A percentile compares a stretch with the other conserved stretches of the same genome.
Evolutionary conservation across 345 rosid genomes (phyloP).

Genomic region (Ricinus communis): DNA sequence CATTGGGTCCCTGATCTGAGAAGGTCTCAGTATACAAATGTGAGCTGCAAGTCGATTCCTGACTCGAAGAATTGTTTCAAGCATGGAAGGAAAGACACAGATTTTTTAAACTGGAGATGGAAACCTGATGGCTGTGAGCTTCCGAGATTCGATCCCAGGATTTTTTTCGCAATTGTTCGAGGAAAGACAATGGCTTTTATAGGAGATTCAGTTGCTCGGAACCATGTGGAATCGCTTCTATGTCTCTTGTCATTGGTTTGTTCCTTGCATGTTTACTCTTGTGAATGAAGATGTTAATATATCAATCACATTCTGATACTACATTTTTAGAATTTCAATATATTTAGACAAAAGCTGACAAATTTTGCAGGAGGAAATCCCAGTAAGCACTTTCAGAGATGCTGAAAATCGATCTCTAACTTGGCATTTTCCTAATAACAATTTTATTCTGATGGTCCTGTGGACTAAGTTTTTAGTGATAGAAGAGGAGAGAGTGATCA

Average conservation of each 20-base stretch:
- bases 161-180: slow-evolving; percentile 50
- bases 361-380: slow-evolving; percentile 59
- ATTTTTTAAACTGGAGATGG: slow-evolving; percentile 89
- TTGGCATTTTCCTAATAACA: slow-evolving; percentile 68
- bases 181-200: slow-evolving; percentile 76
- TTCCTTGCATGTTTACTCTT: neutral
- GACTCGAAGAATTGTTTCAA: slow-evolving; percentile 68
- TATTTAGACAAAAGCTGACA: neutral
- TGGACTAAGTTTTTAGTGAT: slow-evolving; percentile 66
- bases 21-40: slow-evolving; percentile 58
- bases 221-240: slow-evolving; percentile 84
- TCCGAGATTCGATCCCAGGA: slow-evolving; percentile 59
- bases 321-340: too few relatives aligned
- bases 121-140: slow-evolving; percentile 73
- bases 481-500: slow-evolving; percentile 48
- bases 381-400: slow-evolving; percentile 48
- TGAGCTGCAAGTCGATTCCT: slow-evolving; percentile 69
- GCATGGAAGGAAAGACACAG: slow-evolving; percentile 65
- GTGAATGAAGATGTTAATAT: neutral
- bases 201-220: slow-evolving; percentile 89
- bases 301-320: neutral
- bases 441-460: slow-evolving; percentile 58
- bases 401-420: slow-evolving; percentile 53
- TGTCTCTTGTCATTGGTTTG: slow-evolving; percentile 76
- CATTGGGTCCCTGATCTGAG: slow-evolving; percentile 63